Percentiles rank a stretch among this genome's conserved stretches.
Conservation (phyloP, 345 rosid species). For the Gossypium turneri region DNA sequence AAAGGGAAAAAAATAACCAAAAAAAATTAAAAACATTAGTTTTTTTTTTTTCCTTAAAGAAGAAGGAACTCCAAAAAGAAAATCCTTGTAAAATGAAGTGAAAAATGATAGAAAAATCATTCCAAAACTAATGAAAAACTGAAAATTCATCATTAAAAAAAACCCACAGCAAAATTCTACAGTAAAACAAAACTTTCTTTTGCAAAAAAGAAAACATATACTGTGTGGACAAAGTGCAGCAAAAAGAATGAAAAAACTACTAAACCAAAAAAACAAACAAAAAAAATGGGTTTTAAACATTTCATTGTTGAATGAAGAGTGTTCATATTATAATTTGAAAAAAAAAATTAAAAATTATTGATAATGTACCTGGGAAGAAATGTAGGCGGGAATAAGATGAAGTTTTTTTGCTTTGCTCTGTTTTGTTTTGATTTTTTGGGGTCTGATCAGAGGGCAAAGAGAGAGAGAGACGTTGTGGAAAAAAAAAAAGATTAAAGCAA, state of each 20-base stretch:
- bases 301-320: not conserved
- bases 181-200: not conserved
- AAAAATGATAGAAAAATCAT: not conserved
- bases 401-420: constrained; percentile 5
- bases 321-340: not conserved
- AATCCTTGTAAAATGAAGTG: not conserved
- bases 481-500: constrained; percentile 29
- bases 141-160: not conserved
- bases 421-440: not conserved
- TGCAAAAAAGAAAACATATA: not conserved
- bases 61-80: not conserved
- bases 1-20: too few relatives aligned
- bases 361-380: constrained; percentile 19
- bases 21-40: too few relatives aligned
- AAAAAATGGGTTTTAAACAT: not conserved
- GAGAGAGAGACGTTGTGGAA: constrained; percentile 37
- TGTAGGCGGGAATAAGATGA: constrained; percentile 7
- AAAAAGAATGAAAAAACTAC: constrained; percentile 7
- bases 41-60: not conserved
- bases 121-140: not conserved
- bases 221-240: not conserved
- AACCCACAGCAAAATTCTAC: not conserved
- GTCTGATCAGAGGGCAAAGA: constrained; percentile 6
- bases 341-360: not conserved
- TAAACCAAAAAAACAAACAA: not conserved